Conservation (phyloP, 441 rosid species). For the Aleurites moluccanus region DNA sequence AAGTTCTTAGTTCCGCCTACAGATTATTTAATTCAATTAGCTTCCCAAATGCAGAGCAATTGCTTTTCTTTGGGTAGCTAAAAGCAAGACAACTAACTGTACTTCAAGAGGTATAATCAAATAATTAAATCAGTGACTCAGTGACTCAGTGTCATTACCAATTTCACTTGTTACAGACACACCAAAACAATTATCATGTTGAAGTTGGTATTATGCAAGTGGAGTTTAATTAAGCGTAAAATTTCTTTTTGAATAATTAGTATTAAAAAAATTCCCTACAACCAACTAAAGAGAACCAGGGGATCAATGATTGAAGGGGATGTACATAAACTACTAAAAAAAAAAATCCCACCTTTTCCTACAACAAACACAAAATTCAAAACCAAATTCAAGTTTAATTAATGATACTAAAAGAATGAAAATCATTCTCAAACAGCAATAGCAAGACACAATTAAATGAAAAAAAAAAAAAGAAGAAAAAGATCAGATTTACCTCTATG, state of each 20-base stretch:
- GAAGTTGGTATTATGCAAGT: neutral
- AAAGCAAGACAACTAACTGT: neutral
- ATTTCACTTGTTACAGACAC: neutral
- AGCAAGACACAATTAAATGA: neutral
- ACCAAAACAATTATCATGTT: neutral
- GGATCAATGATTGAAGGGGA: neutral
- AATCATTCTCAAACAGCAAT: too few relatives aligned
- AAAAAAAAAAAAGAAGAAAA: neutral
- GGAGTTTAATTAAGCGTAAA: neutral
- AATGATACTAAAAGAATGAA: too few relatives aligned
- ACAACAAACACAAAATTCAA: neutral
- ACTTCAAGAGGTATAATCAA: neutral
- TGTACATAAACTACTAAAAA: neutral
- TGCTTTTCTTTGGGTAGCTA: neutral
- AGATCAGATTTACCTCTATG: conserved; percentile 49
- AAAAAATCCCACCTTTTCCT: neutral
- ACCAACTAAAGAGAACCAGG: neutral
- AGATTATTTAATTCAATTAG: neutral
- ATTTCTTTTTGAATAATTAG: neutral
- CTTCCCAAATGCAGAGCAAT: neutral
- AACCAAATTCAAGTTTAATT: neutral
- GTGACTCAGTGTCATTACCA: neutral
- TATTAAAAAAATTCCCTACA: neutral
- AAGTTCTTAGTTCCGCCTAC: too few relatives aligned
- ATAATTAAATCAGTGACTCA: neutral